A percentile compares a stretch with the other conserved stretches of the same genome.
These are phyloP conservation scores for Apiospora koreana DNA, from an alignment of 2,329 filamentous ascomycete genomes.

Conservation along the genomic window DNA sequence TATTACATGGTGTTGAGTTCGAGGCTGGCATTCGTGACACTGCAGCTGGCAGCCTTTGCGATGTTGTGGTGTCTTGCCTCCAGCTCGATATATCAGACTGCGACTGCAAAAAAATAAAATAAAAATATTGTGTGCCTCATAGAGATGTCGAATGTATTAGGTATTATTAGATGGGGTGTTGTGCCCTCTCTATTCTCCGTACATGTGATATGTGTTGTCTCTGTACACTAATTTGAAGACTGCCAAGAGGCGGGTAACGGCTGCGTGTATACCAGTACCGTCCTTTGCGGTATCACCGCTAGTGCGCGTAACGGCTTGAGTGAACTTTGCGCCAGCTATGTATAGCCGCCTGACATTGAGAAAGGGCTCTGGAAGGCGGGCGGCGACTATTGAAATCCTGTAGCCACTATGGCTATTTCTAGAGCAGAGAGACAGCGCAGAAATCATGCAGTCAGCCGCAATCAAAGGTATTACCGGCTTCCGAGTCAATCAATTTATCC, in stretches of 20 bases:
- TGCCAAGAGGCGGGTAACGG: neutral
- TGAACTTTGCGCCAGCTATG: neutral
- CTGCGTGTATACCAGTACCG: neutral
- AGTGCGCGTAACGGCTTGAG: neutral
- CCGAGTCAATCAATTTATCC: conserved; percentile 1
- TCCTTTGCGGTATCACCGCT: neutral
- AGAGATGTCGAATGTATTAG: neutral
- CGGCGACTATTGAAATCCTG: neutral
- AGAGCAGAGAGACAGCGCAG: neutral
- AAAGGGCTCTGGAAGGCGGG: neutral
- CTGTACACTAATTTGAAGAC: neutral
- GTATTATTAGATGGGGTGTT: neutral
- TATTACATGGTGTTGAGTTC: neutral
- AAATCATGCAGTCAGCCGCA: conserved; percentile 6
- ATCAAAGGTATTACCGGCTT: neutral
- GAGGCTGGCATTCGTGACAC: neutral
- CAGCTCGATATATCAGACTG: neutral
- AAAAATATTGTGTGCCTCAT: no score
- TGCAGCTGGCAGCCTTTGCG: neutral
- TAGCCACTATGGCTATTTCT: neutral
- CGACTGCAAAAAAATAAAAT: no score
- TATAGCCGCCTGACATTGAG: neutral
- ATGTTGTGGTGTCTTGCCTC: neutral
- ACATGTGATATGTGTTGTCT: neutral
- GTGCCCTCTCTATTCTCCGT: neutral